Conservation (phyloP, 495 filamentous ascomycete genomes). For the Aspergillus olivimuriae region DNA sequence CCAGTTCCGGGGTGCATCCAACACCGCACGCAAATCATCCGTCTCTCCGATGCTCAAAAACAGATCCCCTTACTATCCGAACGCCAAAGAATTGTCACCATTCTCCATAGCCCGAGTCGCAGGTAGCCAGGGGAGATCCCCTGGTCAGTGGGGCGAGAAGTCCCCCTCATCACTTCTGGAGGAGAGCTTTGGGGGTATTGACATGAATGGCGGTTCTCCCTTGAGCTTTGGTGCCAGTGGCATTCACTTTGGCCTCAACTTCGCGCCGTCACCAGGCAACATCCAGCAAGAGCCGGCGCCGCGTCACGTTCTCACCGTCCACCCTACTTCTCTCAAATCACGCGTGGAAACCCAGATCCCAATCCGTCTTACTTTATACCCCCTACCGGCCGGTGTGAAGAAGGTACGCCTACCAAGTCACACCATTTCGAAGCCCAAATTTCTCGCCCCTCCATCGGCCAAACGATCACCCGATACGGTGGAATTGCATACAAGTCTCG, state of each 20-base stretch:
- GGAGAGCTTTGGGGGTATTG: conserved; percentile 40
- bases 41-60: conserved; percentile 15
- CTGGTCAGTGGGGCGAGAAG: conserved; percentile 41
- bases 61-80: conserved; percentile 24
- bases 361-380: conserved; percentile 66
- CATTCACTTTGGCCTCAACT: conserved; percentile 29
- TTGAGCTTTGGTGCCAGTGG: conserved; percentile 26
- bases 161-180: conserved; percentile 48
- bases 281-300: conserved; percentile 18
- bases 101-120: conserved; percentile 30
- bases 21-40: too few species aligned
- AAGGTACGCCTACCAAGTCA: conserved; percentile 79
- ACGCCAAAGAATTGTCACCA: conserved; percentile 45
- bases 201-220: conserved; percentile 37
- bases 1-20: conserved; percentile 16
- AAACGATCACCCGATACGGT: conserved; percentile 61
- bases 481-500: conserved; percentile 72
- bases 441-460: conserved; percentile 61
- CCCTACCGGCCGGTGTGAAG: conserved; percentile 64
- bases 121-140: conserved; percentile 41
- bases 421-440: conserved; percentile 86
- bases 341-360: conserved; percentile 93
- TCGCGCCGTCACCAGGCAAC: conserved; percentile 27
- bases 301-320: conserved; percentile 46
- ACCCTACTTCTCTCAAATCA: conserved; percentile 70